Percentiles rank a stretch among this genome's conserved stretches.
Evolutionary conservation across 176 grass and related monocot genomes (phyloP).

Genomic region (Coix lacrymajobi): DNA sequence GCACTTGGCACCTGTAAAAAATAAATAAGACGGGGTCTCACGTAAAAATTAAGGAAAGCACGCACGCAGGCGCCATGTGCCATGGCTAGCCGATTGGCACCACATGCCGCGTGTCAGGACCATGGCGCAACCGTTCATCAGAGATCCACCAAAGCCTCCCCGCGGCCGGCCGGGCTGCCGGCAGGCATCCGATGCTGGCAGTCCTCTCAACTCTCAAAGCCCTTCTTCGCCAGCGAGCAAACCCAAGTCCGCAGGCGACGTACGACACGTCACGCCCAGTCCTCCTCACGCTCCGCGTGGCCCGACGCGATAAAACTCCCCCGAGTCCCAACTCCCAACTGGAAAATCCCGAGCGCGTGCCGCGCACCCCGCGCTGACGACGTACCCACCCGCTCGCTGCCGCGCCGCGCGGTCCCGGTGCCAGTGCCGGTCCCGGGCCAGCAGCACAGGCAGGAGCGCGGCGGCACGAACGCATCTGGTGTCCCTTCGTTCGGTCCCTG

Average conservation of each 20-base stretch:
- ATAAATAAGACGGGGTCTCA: not conserved
- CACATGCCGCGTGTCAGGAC: constrained; percentile 18
- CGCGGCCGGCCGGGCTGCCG: not conserved
- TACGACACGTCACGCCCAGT: not conserved
- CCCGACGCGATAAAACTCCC: too few relatives aligned
- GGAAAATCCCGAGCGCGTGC: not conserved
- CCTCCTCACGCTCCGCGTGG: not conserved
- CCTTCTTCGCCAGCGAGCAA: not conserved
- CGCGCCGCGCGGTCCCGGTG: not conserved
- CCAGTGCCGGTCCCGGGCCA: not conserved
- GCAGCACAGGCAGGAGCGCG: not conserved
- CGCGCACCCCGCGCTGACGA: not conserved
- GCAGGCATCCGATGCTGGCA: constrained; percentile 22
- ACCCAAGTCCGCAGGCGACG: not conserved
- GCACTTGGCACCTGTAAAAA: not conserved
- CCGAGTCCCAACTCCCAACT: too few relatives aligned
- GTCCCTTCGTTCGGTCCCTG: constrained; percentile 14
- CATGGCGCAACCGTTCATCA: not conserved
- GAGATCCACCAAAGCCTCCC: not conserved
- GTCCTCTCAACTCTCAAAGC: not conserved
- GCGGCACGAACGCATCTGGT: constrained; percentile 34
- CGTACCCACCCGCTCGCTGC: not conserved
- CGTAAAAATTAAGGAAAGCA: not conserved
- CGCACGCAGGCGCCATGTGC: not conserved
- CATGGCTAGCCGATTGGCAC: not conserved